phyloP scores from a whole-genome alignment of 2,329 filamentous ascomycete genomes.

The Fusarium metavorans region DNA sequence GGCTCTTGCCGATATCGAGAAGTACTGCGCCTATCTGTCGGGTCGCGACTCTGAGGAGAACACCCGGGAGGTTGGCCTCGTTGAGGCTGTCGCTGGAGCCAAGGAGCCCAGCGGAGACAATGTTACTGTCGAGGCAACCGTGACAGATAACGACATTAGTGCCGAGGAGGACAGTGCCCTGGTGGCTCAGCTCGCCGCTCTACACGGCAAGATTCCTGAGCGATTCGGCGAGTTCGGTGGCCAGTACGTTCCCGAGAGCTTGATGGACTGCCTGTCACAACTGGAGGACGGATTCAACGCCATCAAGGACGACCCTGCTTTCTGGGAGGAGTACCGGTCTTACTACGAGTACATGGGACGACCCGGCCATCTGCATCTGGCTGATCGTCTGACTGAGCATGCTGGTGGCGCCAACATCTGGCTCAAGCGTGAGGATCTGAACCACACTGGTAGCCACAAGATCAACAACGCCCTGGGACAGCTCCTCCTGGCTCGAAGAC shows the following conservation, averaged over 20 bases:
- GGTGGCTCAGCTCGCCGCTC: slow-evolving; percentile 84
- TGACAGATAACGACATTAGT: slow-evolving; percentile 76
- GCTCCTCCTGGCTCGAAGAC: slow-evolving; percentile 82
- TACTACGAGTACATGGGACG: slow-evolving; percentile 99
- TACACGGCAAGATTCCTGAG: slow-evolving; percentile 84
- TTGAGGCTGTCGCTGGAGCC: slow-evolving; percentile 74
- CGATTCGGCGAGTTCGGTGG: slow-evolving; percentile 97
- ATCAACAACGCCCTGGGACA: slow-evolving; percentile 99
- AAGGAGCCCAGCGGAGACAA: slow-evolving; percentile 51
- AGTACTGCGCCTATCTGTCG: slow-evolving; percentile 82
- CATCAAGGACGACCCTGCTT: slow-evolving; percentile 86
- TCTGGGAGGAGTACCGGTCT: slow-evolving; percentile 97
- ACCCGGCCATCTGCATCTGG: slow-evolving; percentile 90
- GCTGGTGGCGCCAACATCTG: slow-evolving; percentile 96
- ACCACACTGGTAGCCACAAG: slow-evolving; percentile 98
- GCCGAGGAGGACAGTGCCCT: slow-evolving; percentile 69
- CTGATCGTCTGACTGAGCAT: slow-evolving; percentile 87
- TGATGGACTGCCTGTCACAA: slow-evolving; percentile 96
- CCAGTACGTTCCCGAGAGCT: slow-evolving; percentile 95
- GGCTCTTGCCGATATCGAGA: slow-evolving; percentile 77
- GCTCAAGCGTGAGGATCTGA: slow-evolving; percentile 96
- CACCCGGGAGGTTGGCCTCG: slow-evolving; percentile 75
- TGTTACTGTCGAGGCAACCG: slow-evolving; percentile 68
- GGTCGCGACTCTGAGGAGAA: slow-evolving; percentile 59
- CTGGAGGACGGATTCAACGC: slow-evolving; percentile 91